phyloP scores from a whole-genome alignment of 345 rosid genomes.

The Citrus sp. region DNA sequence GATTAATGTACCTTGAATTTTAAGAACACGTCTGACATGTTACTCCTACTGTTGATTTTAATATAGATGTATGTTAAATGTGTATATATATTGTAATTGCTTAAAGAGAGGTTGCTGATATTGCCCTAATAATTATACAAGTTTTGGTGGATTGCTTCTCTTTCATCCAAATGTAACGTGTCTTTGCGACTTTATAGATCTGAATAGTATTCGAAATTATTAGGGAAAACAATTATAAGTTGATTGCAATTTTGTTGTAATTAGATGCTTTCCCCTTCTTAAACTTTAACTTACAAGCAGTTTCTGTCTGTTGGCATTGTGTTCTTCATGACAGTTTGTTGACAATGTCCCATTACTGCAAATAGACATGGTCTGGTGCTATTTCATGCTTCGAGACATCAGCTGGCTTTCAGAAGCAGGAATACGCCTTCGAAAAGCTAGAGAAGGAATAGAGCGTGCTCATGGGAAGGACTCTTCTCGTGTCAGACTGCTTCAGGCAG shows the following conservation, averaged over 20 bases:
- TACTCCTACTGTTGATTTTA: not conserved
- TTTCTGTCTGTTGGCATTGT: slow-evolving; percentile 5
- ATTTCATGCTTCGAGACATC: slow-evolving; percentile 84
- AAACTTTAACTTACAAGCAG: not conserved
- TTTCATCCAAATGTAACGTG: not conserved
- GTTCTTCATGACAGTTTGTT: slow-evolving; percentile 51
- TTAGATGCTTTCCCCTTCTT: not conserved
- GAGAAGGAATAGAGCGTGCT: slow-evolving; percentile 85
- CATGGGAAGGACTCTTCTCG: slow-evolving; percentile 92
- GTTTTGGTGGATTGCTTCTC: not conserved
- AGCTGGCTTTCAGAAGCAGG: slow-evolving; percentile 88
- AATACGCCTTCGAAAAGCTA: slow-evolving; percentile 71
- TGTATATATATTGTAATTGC: not conserved
- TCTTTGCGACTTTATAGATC: not conserved
- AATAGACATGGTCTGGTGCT: slow-evolving; percentile 99
- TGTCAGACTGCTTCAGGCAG: slow-evolving; percentile 78
- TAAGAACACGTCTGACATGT: not conserved
- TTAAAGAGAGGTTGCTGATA: not conserved
- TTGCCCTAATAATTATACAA: not conserved
- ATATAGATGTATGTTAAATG: not conserved
- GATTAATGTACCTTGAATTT: not conserved
- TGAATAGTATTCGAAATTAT: not conserved
- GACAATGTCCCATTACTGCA: slow-evolving; percentile 91
- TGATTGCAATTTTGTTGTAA: not conserved
- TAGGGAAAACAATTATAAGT: not conserved